Conservation (phyloP, 2,329 filamentous ascomycete species). For the Neonectria hederae region DNA sequence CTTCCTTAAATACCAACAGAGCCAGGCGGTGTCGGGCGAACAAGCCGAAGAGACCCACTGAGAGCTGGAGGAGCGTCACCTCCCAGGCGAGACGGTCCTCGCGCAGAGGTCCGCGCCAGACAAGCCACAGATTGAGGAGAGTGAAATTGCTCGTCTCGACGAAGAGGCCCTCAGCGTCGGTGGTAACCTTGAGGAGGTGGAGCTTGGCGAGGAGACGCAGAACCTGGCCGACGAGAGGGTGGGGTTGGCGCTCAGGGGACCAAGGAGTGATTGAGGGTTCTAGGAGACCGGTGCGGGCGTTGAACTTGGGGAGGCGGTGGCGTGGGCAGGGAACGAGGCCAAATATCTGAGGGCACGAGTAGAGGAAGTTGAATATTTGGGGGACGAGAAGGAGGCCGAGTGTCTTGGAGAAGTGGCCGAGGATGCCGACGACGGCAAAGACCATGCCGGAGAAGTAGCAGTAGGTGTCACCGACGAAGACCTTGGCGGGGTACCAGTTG, state of each 20-base stretch:
- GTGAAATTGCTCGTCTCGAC: slow-evolving; percentile 90
- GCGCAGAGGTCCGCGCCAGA: slow-evolving; percentile 91
- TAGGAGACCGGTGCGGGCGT: slow-evolving; percentile 82
- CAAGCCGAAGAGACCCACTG: slow-evolving; percentile 81
- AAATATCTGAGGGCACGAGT: slow-evolving; percentile 92
- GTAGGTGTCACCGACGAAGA: slow-evolving; percentile 98
- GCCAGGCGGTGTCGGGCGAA: slow-evolving; percentile 88
- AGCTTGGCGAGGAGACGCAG: slow-evolving; percentile 76
- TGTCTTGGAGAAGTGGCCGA: slow-evolving; percentile 98
- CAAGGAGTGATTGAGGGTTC: slow-evolving; percentile 88
- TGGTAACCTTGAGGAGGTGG: slow-evolving; percentile 72
- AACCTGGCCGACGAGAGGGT: slow-evolving; percentile 66
- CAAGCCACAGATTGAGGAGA: slow-evolving; percentile 93
- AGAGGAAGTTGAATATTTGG: slow-evolving; percentile 96
- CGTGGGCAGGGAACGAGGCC: slow-evolving; percentile 90
- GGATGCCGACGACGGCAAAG: slow-evolving; percentile 94
- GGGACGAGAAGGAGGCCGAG: slow-evolving; percentile 89
- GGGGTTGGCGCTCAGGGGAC: slow-evolving; percentile 73
- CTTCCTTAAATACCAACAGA: slow-evolving; percentile 86
- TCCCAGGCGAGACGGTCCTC: slow-evolving; percentile 86
- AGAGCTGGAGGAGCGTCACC: slow-evolving; percentile 80
- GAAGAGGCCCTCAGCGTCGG: slow-evolving; percentile 75
- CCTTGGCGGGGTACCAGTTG: slow-evolving; percentile 95
- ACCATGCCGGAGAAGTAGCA: slow-evolving; percentile 99
- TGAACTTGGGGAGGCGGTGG: slow-evolving; percentile 90